A percentile compares a stretch with the other conserved stretches of the same genome.
phyloP scores from a whole-genome alignment of 805 yeast species.

The Schwanniomyces polymorphus region DNA sequence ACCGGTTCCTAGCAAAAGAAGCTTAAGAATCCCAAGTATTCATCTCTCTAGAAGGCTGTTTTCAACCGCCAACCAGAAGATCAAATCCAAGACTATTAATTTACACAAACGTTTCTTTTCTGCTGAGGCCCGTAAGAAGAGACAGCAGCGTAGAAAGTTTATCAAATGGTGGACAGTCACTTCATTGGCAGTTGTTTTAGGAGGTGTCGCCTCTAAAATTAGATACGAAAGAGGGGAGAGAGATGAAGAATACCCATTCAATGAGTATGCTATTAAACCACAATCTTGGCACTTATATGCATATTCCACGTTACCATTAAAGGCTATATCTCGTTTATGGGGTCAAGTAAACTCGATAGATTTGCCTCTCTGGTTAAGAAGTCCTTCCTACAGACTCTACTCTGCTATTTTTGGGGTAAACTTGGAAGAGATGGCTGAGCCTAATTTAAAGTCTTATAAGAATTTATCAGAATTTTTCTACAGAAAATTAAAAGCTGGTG shows the following conservation, averaged over 20 bases:
- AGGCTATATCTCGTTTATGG: conserved; percentile 91
- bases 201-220: conserved; percentile 53
- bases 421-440: conserved; percentile 83
- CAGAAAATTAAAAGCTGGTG: conserved; percentile 74
- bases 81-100: conserved; percentile 34
- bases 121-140: conserved; percentile 38
- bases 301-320: conserved; percentile 86
- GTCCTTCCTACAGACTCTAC: conserved; percentile 77
- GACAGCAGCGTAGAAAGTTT: conserved; percentile 41
- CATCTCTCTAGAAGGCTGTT: conserved; percentile 29
- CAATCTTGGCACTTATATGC: conserved; percentile 89
- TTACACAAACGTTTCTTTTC: conserved; percentile 42
- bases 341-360: conserved; percentile 83
- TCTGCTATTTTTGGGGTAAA: conserved; percentile 83
- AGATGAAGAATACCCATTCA: conserved; percentile 28
- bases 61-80: conserved; percentile 35
- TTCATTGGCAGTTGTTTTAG: conserved; percentile 51
- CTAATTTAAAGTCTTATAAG: conserved; percentile 68
- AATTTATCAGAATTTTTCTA: conserved; percentile 92
- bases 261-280: conserved; percentile 52
- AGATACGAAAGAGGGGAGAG: conserved; percentile 33
- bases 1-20: conserved; percentile 11
- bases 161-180: conserved; percentile 57
- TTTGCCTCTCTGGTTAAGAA: conserved; percentile 85
- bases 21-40: conserved; percentile 16